Percentiles rank a stretch among this genome's conserved stretches.
Evolutionary conservation across 2,329 filamentous ascomycete genomes (phyloP).

Genomic region (Acrodontium crateriforme): DNA sequence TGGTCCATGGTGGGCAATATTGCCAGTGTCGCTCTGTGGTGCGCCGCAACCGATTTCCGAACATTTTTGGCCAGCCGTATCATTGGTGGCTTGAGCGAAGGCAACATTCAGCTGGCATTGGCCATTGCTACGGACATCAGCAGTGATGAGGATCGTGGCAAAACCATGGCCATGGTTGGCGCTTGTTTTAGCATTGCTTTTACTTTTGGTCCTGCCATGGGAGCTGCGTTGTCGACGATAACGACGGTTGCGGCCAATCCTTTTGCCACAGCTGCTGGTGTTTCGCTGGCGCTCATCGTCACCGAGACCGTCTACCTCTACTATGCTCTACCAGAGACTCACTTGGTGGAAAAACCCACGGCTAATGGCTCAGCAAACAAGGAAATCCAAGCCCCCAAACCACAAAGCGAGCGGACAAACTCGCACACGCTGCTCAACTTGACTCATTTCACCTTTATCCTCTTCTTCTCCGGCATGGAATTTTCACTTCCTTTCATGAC

Average conservation of each 20-base stretch:
- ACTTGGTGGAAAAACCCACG: constrained; percentile 29
- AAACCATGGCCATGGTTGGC: constrained; percentile 92
- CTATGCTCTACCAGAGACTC: constrained; percentile 70
- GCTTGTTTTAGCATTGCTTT: constrained; percentile 96
- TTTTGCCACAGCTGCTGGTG: constrained; percentile 81
- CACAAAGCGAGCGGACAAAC: constrained; percentile 57
- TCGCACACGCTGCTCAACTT: constrained; percentile 70
- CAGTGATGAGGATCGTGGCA: constrained; percentile 66
- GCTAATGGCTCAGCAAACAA: constrained; percentile 14
- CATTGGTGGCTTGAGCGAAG: constrained; percentile 86
- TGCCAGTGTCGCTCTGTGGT: constrained; percentile 85
- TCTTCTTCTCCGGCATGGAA: constrained; percentile 97
- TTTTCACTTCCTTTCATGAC: constrained; percentile 97
- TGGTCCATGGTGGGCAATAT: constrained; percentile 91
- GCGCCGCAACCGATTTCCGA: constrained; percentile 81
- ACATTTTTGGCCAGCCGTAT: constrained; percentile 90
- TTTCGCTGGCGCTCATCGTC: constrained; percentile 73
- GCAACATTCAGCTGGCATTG: constrained; percentile 90
- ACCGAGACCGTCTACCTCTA: constrained; percentile 83
- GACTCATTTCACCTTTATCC: constrained; percentile 78
- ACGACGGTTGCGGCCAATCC: constrained; percentile 73
- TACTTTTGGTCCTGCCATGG: constrained; percentile 86
- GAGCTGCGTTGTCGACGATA: constrained; percentile 70
- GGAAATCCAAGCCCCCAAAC: constrained; percentile 15
- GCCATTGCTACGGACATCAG: constrained; percentile 95